A percentile compares a stretch with the other conserved stretches of the same genome.
phyloP scores from a whole-genome alignment of 768 basidiomycete species.

The Tulasnella sp. region DNA sequence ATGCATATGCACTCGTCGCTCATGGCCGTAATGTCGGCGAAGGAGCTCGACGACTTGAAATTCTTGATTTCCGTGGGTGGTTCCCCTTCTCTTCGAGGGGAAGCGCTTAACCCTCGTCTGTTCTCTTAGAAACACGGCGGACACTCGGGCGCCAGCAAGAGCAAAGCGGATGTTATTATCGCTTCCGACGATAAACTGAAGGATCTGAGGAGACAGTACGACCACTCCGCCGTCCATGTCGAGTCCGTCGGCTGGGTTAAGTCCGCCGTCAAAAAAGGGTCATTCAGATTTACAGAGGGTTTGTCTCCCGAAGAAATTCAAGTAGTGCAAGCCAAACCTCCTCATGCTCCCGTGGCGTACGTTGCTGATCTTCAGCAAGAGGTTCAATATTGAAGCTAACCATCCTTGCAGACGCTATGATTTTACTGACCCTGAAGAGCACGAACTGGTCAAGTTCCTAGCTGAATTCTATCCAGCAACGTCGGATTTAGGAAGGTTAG shows the following conservation, averaged over 20 bases:
- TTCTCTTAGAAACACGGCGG: constrained; percentile 13
- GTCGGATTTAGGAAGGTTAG: constrained; percentile 7
- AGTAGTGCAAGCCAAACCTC: not conserved
- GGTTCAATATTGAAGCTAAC: not conserved
- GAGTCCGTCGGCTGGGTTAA: constrained; percentile 14
- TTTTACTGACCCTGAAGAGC: constrained; percentile 20
- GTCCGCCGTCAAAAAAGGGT: not conserved
- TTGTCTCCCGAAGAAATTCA: not conserved
- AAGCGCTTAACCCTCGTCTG: not conserved
- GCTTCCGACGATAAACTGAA: not conserved
- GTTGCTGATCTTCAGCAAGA: not conserved
- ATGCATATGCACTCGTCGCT: constrained; percentile 3
- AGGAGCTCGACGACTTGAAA: constrained; percentile 12
- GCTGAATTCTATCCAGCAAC: constrained; percentile 16
- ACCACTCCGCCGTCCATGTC: not conserved
- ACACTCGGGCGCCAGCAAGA: not conserved
- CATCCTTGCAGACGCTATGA: not conserved
- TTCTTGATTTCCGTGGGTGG: constrained; percentile 4
- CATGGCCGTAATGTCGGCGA: not conserved
- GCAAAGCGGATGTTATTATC: constrained; percentile 11
- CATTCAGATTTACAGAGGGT: constrained; percentile 2
- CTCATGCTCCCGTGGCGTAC: not conserved
- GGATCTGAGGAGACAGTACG: not conserved
- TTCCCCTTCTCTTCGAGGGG: not conserved
- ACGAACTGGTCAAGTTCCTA: constrained; percentile 4